Conservation (phyloP, 139 green algal genomes). For the Coelastrella sp. region DNA sequence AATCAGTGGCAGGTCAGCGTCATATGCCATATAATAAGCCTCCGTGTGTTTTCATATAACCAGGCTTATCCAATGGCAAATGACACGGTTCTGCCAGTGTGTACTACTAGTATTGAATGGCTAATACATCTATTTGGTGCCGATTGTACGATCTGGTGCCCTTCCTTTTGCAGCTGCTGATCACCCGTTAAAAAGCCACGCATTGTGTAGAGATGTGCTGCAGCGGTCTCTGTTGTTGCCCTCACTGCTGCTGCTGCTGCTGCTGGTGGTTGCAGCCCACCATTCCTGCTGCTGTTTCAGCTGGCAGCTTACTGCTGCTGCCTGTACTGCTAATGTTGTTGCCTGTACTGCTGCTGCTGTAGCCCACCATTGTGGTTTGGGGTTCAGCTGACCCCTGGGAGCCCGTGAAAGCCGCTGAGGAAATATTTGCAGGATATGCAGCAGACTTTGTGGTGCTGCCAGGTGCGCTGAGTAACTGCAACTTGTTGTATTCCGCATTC, state of each 20-base stretch:
- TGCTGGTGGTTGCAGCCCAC: not conserved
- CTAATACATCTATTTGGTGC: no score
- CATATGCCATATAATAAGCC: no score
- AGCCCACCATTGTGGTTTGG: slow-evolving; percentile 45
- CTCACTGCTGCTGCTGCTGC: not conserved
- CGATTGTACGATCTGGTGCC: no score
- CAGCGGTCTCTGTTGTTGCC: no score
- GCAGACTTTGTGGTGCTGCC: slow-evolving; percentile 36
- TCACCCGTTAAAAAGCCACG: no score
- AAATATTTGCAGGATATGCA: not conserved
- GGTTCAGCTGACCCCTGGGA: slow-evolving; percentile 38
- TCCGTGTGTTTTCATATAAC: no score
- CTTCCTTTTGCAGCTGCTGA: no score
- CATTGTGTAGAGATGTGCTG: no score
- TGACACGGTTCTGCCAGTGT: no score
- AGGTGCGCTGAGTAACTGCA: not conserved
- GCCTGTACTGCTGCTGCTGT: not conserved
- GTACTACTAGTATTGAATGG: no score
- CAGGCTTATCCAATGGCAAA: no score
- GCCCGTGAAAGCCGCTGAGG: not conserved
- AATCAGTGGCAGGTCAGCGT: no score
- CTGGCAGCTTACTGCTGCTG: not conserved
- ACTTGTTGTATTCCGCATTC: not conserved
- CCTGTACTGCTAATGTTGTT: slow-evolving; percentile 7
- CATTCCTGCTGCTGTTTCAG: not conserved